Percentiles rank a stretch among this genome's conserved stretches.
Conservation (phyloP, 345 rosid genomes). For the Isatis tinctoria region DNA sequence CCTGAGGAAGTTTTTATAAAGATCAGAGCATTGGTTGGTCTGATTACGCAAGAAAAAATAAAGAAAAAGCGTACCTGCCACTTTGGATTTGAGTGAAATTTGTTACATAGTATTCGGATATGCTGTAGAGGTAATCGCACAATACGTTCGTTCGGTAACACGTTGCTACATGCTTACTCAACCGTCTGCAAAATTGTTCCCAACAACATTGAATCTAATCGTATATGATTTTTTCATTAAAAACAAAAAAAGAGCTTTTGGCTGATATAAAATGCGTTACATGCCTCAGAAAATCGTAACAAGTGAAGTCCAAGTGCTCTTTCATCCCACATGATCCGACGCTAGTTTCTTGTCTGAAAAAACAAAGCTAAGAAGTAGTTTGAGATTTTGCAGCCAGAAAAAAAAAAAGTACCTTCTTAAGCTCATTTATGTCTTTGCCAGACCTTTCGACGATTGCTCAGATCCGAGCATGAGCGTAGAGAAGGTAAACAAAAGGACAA, state of each 20-base stretch:
- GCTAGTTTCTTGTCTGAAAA: slow-evolving; percentile 44
- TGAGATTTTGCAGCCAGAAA: not conserved
- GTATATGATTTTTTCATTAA: not conserved
- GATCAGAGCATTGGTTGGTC: not conserved
- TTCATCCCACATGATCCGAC: slow-evolving; percentile 60
- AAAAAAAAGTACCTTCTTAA: too few species aligned
- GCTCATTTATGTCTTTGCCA: slow-evolving; percentile 57
- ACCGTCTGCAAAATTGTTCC: slow-evolving; percentile 43
- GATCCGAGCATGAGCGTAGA: slow-evolving; percentile 87
- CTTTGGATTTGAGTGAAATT: slow-evolving; percentile 61
- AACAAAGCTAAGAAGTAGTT: not conserved
- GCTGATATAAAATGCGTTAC: not conserved
- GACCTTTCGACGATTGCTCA: slow-evolving; percentile 83
- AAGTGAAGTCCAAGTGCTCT: slow-evolving; percentile 65
- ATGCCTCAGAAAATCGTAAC: slow-evolving; percentile 66
- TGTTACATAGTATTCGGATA: slow-evolving; percentile 63
- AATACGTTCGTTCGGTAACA: slow-evolving; percentile 63
- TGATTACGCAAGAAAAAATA: not conserved
- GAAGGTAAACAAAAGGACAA: slow-evolving; percentile 34
- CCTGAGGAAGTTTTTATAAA: slow-evolving; percentile 36
- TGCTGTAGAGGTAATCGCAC: slow-evolving; percentile 67
- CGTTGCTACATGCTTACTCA: slow-evolving; percentile 61
- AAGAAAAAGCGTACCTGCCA: not conserved
- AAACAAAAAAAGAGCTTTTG: not conserved
- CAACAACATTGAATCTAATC: not conserved